phyloP scores from a whole-genome alignment of 805 yeast genomes.

The Yarrowia divulgata region DNA sequence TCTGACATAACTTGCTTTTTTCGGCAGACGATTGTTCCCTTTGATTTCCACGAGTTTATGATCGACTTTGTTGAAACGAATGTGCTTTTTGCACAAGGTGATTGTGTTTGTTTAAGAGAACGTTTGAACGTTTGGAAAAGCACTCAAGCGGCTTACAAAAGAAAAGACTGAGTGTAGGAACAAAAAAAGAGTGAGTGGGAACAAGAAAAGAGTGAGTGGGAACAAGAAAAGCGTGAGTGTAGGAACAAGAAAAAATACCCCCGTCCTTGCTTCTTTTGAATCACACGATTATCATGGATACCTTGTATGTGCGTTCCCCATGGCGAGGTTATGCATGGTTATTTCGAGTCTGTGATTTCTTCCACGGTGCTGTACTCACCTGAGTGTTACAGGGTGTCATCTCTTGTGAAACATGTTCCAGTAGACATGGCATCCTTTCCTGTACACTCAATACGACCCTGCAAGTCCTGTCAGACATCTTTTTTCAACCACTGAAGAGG shows the following conservation, averaged over 20 bases:
- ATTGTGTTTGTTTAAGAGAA: neutral
- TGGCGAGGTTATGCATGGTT: constrained; percentile 12
- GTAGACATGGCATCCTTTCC: too few relatives aligned
- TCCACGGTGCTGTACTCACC: too few relatives aligned
- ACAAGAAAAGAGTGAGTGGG: neutral
- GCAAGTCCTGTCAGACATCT: too few relatives aligned
- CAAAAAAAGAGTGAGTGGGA: neutral
- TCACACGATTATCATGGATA: constrained; percentile 9
- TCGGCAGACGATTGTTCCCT: too few relatives aligned
- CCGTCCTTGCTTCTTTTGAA: neutral
- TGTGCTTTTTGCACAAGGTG: neutral
- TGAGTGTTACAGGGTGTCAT: too few relatives aligned
- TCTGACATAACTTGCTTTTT: too few relatives aligned
- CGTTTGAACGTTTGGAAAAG: constrained; percentile 6
- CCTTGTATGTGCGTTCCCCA: neutral
- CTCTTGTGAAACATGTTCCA: too few relatives aligned
- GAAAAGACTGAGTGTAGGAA: too few relatives aligned
- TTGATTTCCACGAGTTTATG: neutral
- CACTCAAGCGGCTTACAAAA: too few relatives aligned
- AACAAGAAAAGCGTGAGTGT: neutral
- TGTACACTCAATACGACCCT: too few relatives aligned
- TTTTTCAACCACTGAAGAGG: too few relatives aligned
- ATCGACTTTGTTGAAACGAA: neutral
- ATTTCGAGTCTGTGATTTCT: neutral
- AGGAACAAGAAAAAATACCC: neutral